Evolutionary conservation across 1,284 basidiomycete species (phyloP), one percentile per base, ranked within the genome.

Genomic region (Tilletia walkeri): DNA sequence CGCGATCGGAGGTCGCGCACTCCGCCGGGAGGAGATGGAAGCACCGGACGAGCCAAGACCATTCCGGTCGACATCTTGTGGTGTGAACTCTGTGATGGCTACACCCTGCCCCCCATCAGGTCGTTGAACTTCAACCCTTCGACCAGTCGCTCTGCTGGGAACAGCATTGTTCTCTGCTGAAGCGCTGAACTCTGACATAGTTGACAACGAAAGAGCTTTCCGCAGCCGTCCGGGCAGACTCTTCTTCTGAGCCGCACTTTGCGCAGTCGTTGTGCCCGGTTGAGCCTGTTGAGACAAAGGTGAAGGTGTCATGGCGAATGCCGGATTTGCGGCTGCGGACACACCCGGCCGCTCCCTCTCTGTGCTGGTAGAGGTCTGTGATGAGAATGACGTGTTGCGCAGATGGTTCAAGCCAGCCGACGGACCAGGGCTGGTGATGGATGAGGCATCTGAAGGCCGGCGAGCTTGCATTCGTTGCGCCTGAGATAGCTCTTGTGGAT

Each of bases 181-280:
- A 38, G 59, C 34, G 30, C 59, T 34, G 24, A 78, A 72, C 34
- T 80, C 78, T 61, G 73, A 73, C 72, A 79, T 73, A 54, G 74
- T 78, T 63, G 75, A 77, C 56, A 81, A 75, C 34, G 79, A 79
- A 24, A 81, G 67, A 2, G 80, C 78, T 54, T 80, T 81, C 47
- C 77, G 74, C 2, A 81, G 78, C 70, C 78, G 79, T 73, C 74
- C 74, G 34, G 76, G 75, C 14, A 78, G 69, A 34, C 78, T 77
- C 10, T 76, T 78, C 72, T 81, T 80, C 45, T 77, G 77, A 45
- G 74, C 63, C 20, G 56, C 50, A 20, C 38, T 65, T 50, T 50
- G 50, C 1, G 66, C 66, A 48, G 38, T 39, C 9, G 66, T 54
- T 41, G 12, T 18, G 14, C 38, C 30, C 10, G 34, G 71, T 67